phyloP scores from a whole-genome alignment of 768 basidiomycete species.

The Mycena pura region DNA sequence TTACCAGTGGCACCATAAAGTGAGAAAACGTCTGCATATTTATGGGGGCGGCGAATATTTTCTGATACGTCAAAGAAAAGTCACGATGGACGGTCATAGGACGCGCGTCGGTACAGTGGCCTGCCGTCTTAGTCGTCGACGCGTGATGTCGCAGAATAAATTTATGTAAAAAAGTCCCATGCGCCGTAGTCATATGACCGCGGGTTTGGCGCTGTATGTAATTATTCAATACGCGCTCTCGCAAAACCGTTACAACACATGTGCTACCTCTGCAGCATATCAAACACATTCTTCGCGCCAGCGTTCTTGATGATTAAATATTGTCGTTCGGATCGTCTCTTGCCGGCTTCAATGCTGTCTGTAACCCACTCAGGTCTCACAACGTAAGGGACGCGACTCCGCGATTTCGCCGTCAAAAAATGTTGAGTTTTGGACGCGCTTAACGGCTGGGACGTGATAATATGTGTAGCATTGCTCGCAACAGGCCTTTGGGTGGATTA shows the following conservation, averaged over 20 bases:
- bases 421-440: slow-evolving; percentile 77
- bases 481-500: slow-evolving; percentile 46
- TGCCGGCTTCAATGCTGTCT: slow-evolving; percentile 70
- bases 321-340: slow-evolving; percentile 59
- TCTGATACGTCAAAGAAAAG: slow-evolving; percentile 17
- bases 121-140: neutral
- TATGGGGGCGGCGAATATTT: slow-evolving; percentile 3
- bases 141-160: neutral
- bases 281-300: slow-evolving; percentile 44
- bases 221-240: neutral
- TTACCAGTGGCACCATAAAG: neutral
- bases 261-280: slow-evolving; percentile 40
- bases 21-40: neutral
- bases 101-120: no score
- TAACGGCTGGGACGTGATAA: slow-evolving; percentile 75
- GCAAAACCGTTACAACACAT: no score
- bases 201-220: neutral
- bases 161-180: no score
- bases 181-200: neutral
- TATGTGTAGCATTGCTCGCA: slow-evolving; percentile 75
- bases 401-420: slow-evolving; percentile 58
- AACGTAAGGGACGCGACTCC: slow-evolving; percentile 56
- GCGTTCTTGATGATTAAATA: slow-evolving; percentile 58
- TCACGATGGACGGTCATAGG: slow-evolving; percentile 22
- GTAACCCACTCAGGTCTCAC: slow-evolving; percentile 80